These are phyloP conservation scores for Rubroboletus satanas DNA, from an alignment of 768 basidiomycete genomes.

Conservation along the genomic window DNA sequence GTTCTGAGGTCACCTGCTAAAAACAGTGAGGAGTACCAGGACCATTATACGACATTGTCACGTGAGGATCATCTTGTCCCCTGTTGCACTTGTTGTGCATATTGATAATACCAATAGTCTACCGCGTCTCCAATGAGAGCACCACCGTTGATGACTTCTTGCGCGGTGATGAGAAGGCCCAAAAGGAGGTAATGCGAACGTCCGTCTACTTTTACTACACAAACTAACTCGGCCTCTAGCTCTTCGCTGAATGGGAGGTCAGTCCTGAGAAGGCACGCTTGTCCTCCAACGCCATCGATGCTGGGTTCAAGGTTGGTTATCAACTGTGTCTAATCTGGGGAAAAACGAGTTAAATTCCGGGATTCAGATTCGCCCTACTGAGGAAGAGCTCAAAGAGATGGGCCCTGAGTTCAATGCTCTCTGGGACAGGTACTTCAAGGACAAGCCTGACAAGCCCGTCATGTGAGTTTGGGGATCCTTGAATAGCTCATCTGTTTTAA, in stretches of 20 bases:
- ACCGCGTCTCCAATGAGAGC: slow-evolving; percentile 63
- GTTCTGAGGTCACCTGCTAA: slow-evolving; percentile 2
- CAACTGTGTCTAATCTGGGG: not conserved
- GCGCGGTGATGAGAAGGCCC: slow-evolving; percentile 57
- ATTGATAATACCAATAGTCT: slow-evolving; percentile 39
- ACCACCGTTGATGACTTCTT: slow-evolving; percentile 66
- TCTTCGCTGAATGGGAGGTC: slow-evolving; percentile 62
- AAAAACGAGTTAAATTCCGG: not conserved
- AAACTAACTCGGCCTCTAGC: slow-evolving; percentile 22
- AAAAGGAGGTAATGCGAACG: slow-evolving; percentile 42
- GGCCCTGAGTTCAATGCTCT: slow-evolving; percentile 71
- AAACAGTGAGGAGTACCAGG: slow-evolving; percentile 63
- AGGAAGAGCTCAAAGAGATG: slow-evolving; percentile 70
- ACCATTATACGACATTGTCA: slow-evolving; percentile 69
- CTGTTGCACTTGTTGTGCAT: not conserved
- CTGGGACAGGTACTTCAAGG: slow-evolving; percentile 70
- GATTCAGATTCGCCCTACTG: slow-evolving; percentile 62
- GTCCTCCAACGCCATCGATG: slow-evolving; percentile 69
- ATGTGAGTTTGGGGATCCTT: slow-evolving; percentile 40
- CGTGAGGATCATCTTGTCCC: slow-evolving; percentile 33
- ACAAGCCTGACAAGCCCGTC: slow-evolving; percentile 77
- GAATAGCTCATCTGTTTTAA: not conserved
- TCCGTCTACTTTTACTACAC: not conserved
- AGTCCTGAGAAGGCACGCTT: slow-evolving; percentile 66
- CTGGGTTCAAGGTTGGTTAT: slow-evolving; percentile 59